A percentile compares a stretch with the other conserved stretches of the same genome.
Conservation (phyloP, 805 yeast genomes). For the Candida mattraensis region DNA sequence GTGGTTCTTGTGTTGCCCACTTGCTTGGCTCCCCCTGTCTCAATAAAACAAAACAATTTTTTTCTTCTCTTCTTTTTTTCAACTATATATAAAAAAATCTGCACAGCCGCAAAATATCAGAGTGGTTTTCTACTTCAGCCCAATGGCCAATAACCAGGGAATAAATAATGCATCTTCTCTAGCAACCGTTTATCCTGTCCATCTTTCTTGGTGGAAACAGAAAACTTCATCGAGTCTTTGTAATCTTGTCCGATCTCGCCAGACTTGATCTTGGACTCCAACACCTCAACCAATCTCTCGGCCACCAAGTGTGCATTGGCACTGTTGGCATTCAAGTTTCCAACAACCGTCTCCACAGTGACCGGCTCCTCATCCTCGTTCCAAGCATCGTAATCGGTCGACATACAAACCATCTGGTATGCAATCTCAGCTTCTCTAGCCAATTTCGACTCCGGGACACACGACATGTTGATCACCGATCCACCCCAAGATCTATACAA, state of each 20-base stretch:
- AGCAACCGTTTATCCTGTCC: slow-evolving; percentile 73
- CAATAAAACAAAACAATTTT: slow-evolving; percentile 1
- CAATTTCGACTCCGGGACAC: slow-evolving; percentile 93
- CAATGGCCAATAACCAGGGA: slow-evolving; percentile 86
- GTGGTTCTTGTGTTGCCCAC: background rate
- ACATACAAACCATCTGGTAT: slow-evolving; percentile 98
- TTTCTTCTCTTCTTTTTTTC: slow-evolving; percentile 1
- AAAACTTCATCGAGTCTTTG: slow-evolving; percentile 71
- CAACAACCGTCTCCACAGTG: slow-evolving; percentile 95
- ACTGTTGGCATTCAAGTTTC: slow-evolving; percentile 83
- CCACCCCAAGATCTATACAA: slow-evolving; percentile 90
- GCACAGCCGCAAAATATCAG: background rate
- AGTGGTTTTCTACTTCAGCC: slow-evolving; percentile 2
- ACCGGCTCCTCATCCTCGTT: slow-evolving; percentile 93
- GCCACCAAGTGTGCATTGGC: slow-evolving; percentile 83
- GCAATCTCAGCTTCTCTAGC: slow-evolving; percentile 97
- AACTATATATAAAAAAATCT: background rate
- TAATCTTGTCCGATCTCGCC: slow-evolving; percentile 71
- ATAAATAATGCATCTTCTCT: slow-evolving; percentile 79
- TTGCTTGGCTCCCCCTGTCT: background rate
- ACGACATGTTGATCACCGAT: slow-evolving; percentile 94
- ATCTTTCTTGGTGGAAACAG: slow-evolving; percentile 74
- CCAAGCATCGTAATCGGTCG: slow-evolving; percentile 99
- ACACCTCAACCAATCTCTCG: slow-evolving; percentile 60
- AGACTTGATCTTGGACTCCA: slow-evolving; percentile 59